Conservation (phyloP, 495 filamentous ascomycete genomes). For the Podospora anserina region DNA sequence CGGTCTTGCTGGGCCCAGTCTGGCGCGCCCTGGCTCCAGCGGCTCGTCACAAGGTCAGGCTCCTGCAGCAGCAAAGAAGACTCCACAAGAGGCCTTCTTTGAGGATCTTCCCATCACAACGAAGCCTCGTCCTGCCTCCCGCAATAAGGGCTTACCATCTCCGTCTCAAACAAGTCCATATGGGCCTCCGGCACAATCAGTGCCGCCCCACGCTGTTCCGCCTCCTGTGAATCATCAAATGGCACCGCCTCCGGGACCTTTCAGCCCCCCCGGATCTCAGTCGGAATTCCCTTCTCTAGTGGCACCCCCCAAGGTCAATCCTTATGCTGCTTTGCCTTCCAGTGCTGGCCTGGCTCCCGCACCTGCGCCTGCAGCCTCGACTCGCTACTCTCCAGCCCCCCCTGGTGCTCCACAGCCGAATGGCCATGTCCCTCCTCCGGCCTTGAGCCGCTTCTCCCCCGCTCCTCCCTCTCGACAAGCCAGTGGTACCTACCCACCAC, state of each 20-base stretch:
- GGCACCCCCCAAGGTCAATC: slow-evolving; percentile 58
- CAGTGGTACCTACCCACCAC: slow-evolving; percentile 40
- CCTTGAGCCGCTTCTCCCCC: slow-evolving; percentile 52
- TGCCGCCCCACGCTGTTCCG: slow-evolving; percentile 38
- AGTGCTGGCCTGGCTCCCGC: slow-evolving; percentile 39
- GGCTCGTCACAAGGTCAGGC: slow-evolving; percentile 33
- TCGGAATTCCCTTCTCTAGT: slow-evolving; percentile 40
- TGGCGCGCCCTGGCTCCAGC: slow-evolving; percentile 32
- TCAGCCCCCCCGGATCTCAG: slow-evolving; percentile 23
- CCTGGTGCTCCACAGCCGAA: slow-evolving; percentile 38
- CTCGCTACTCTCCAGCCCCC: slow-evolving; percentile 62
- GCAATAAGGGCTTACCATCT: slow-evolving; percentile 35
- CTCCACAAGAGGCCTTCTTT: slow-evolving; percentile 63
- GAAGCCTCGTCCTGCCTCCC: slow-evolving; percentile 53
- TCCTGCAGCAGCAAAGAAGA: slow-evolving; percentile 26
- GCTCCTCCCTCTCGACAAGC: slow-evolving; percentile 44
- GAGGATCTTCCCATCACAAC: slow-evolving; percentile 76
- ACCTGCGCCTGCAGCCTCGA: slow-evolving; percentile 40
- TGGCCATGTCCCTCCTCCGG: slow-evolving; percentile 34
- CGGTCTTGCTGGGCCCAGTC: slow-evolving; percentile 31
- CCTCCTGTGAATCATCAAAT: slow-evolving; percentile 25
- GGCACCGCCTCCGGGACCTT: slow-evolving; percentile 24
- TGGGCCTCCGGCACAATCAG: slow-evolving; percentile 27
- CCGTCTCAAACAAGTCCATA: slow-evolving; percentile 39
- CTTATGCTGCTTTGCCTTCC: slow-evolving; percentile 54